phyloP scores from a whole-genome alignment of 495 filamentous ascomycete species.

The Aspergillus steynii region DNA sequence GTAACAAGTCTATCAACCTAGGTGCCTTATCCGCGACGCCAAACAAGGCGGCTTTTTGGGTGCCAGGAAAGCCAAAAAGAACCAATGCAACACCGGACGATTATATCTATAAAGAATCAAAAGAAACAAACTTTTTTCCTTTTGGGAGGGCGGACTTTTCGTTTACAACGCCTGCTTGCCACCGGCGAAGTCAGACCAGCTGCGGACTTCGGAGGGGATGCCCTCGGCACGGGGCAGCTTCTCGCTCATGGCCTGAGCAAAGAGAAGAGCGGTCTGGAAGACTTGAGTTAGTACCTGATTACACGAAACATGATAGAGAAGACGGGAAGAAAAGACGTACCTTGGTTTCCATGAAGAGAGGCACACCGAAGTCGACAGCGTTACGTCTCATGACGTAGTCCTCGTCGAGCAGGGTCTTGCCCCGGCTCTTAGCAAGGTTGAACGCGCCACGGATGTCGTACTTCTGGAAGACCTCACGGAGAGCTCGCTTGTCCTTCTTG shows the following conservation, averaged over 20 bases:
- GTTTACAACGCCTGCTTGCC: conserved; percentile 77
- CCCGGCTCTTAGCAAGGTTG: conserved; percentile 85
- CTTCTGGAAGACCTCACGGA: conserved; percentile 95
- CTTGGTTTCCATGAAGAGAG: conserved; percentile 98
- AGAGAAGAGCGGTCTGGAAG: conserved; percentile 84
- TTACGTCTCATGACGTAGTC: conserved; percentile 99
- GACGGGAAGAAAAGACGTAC: conserved; percentile 52
- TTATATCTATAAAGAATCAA: conserved; percentile 25
- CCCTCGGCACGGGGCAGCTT: conserved; percentile 82
- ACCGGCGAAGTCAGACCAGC: conserved; percentile 93
- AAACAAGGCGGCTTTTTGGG: conserved; percentile 22
- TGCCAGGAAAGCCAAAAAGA: conserved; percentile 20
- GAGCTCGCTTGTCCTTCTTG: conserved; percentile 89
- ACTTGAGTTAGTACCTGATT: conserved; percentile 17
- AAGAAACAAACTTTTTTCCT: conserved; percentile 20
- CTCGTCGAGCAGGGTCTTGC: conserved; percentile 81
- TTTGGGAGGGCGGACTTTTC: conserved; percentile 21
- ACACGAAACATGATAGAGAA: background rate
- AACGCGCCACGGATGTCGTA: conserved; percentile 95
- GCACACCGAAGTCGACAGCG: conserved; percentile 96
- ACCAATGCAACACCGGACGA: conserved; percentile 18
- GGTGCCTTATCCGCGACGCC: conserved; percentile 30
- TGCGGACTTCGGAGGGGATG: conserved; percentile 86
- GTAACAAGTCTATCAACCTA: conserved; percentile 37
- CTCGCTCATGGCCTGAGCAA: conserved; percentile 92